Conservation (phyloP, 73 alveolate genomes). For the Uronychia setigera region DNA sequence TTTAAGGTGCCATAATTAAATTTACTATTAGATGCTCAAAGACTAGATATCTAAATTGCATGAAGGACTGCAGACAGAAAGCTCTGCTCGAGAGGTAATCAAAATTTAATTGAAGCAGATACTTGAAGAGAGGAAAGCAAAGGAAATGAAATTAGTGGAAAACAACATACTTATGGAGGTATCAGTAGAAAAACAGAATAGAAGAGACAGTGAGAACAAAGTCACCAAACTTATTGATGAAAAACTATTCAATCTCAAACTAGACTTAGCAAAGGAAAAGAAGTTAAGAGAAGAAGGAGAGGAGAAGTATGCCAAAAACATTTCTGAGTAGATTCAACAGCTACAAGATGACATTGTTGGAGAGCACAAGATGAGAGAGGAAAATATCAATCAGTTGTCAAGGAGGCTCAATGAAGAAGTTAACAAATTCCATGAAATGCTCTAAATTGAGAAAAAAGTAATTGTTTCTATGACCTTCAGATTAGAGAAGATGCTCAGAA, state of each 20-base stretch:
- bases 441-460: conserved; percentile 40
- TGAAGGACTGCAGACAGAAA: conserved; percentile 30
- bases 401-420: conserved; percentile 65
- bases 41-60: conserved; percentile 41
- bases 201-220: conserved; percentile 79
- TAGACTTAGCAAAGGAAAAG: conserved; percentile 82
- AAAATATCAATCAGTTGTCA: conserved; percentile 18
- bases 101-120: conserved; percentile 38
- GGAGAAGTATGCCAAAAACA: conserved; percentile 17
- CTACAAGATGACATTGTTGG: conserved; percentile 37
- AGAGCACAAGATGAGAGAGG: conserved; percentile 71
- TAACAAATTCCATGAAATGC: conserved; percentile 66
- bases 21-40: conserved; percentile 22
- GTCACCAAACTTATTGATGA: conserved; percentile 70
- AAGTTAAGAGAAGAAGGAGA: conserved; percentile 71
- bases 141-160: conserved; percentile 77
- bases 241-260: conserved; percentile 60
- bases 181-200: conserved; percentile 58
- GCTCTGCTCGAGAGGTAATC: conserved; percentile 5
- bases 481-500: conserved; percentile 67
- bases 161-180: conserved; percentile 61
- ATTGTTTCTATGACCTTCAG: not conserved
- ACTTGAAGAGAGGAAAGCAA: conserved; percentile 64
- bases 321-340: conserved; percentile 26
- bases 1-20: conserved; percentile 30